phyloP scores from a whole-genome alignment of 1,284 basidiomycete genomes.

The Marasmius sp. region DNA sequence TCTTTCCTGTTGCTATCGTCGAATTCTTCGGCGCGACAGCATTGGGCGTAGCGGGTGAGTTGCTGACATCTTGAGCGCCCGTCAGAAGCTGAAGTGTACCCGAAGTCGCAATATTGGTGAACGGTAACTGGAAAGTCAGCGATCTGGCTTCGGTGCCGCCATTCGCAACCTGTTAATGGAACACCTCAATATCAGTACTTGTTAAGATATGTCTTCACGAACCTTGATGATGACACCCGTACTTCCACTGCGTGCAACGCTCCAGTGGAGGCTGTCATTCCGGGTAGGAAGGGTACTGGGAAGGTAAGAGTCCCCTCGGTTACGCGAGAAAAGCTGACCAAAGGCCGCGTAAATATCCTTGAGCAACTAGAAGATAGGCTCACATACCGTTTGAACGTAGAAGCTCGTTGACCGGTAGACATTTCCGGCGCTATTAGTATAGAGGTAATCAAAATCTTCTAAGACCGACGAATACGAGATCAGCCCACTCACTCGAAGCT shows the following conservation, averaged over 20 bases:
- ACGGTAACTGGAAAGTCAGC: slow-evolving; percentile 56
- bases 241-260: slow-evolving; percentile 45
- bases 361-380: neutral
- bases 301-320: slow-evolving; percentile 61
- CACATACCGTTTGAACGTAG: slow-evolving; percentile 59
- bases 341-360: neutral
- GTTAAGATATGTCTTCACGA: neutral
- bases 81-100: slow-evolving; percentile 49
- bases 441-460: slow-evolving; percentile 5
- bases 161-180: slow-evolving; percentile 49
- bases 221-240: slow-evolving; percentile 60
- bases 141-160: slow-evolving; percentile 36
- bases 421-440: slow-evolving; percentile 40
- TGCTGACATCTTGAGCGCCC: slow-evolving; percentile 48
- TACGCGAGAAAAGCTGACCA: slow-evolving; percentile 57
- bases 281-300: slow-evolving; percentile 57
- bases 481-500: slow-evolving; percentile 55
- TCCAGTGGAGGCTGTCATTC: slow-evolving; percentile 59
- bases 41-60: slow-evolving; percentile 51
- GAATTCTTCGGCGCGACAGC: slow-evolving; percentile 45
- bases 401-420: slow-evolving; percentile 64
- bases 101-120: slow-evolving; percentile 40
- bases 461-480: slow-evolving; percentile 2
- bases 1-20: slow-evolving; percentile 44
- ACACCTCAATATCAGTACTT: neutral